Percentiles rank a stretch among this genome's conserved stretches.
Evolutionary conservation across 805 yeast genomes (phyloP).

Genomic region (Cyberlindnera samutprakarnensis): DNA sequence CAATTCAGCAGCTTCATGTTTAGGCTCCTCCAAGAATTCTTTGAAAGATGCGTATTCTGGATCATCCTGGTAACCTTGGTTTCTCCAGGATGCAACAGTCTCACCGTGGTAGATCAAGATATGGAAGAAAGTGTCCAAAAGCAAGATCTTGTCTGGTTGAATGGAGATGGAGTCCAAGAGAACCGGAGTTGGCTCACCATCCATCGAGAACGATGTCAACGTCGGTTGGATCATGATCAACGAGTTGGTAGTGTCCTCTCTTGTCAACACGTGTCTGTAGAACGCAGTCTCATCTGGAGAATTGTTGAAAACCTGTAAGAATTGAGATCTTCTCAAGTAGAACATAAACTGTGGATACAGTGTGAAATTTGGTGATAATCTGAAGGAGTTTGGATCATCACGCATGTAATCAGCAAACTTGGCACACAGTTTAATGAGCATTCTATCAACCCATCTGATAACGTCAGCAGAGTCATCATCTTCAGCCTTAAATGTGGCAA

Average conservation of each 20-base stretch:
- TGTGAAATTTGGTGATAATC: constrained; percentile 76
- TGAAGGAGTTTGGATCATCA: constrained; percentile 75
- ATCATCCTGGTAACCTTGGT: constrained; percentile 87
- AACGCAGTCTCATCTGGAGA: constrained; percentile 99
- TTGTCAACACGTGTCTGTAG: constrained; percentile 83
- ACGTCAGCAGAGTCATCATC: constrained; percentile 91
- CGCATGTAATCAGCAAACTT: constrained; percentile 90
- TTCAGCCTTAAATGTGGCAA: constrained; percentile 76
- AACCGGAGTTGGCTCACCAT: constrained; percentile 67
- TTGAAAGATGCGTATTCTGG: constrained; percentile 87
- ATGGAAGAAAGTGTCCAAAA: constrained; percentile 94
- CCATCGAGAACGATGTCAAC: constrained; percentile 75
- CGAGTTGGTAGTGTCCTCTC: constrained; percentile 90
- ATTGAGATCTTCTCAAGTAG: constrained; percentile 93
- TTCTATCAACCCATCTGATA: constrained; percentile 90
- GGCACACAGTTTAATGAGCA: constrained; percentile 82
- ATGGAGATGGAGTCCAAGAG: constrained; percentile 89
- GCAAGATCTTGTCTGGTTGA: constrained; percentile 76
- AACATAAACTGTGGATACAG: constrained; percentile 94
- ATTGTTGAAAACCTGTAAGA: constrained; percentile 91
- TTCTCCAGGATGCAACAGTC: constrained; percentile 93
- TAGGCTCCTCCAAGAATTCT: constrained; percentile 79
- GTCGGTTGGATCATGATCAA: constrained; percentile 98
- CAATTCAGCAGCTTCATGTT: constrained; percentile 85
- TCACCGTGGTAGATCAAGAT: constrained; percentile 93